These are phyloP conservation scores for Dichotomocladium elegans DNA, from an alignment of 371 early-diverging fungal genomes.

Conservation along the genomic window DNA sequence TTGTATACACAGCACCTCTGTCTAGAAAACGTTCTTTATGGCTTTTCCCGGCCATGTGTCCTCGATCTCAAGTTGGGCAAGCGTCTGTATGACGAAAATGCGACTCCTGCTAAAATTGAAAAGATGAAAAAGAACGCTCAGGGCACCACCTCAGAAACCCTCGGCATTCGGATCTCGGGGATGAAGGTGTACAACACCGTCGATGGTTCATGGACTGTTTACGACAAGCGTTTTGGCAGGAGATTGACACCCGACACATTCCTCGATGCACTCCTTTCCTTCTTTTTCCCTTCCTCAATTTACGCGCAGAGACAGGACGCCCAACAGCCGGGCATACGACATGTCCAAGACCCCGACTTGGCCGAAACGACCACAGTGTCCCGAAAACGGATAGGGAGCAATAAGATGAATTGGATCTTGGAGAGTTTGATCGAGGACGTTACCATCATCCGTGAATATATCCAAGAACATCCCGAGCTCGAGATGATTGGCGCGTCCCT, in stretches of 20 bases:
- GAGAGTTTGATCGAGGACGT: constrained; percentile 59
- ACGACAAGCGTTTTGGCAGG: constrained; percentile 43
- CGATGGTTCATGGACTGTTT: constrained; percentile 31
- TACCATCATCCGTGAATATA: constrained; percentile 45
- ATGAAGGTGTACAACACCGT: constrained; percentile 49
- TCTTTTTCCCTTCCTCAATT: constrained; percentile 39
- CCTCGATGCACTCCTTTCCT: constrained; percentile 40
- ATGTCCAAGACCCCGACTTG: neutral
- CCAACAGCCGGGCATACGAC: neutral
- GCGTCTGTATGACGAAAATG: constrained; percentile 58
- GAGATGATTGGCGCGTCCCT: constrained; percentile 65
- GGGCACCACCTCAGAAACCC: constrained; percentile 50
- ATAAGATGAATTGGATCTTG: constrained; percentile 53
- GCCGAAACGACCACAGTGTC: constrained; percentile 5
- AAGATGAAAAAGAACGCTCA: constrained; percentile 55
- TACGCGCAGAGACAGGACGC: constrained; percentile 19
- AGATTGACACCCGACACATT: constrained; percentile 37
- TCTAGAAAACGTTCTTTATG: constrained; percentile 69
- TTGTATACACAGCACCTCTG: constrained; percentile 50
- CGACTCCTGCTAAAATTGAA: constrained; percentile 57
- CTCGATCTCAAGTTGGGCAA: constrained; percentile 80
- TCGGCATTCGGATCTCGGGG: constrained; percentile 66
- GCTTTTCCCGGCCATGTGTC: constrained; percentile 67
- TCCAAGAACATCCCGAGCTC: constrained; percentile 41
- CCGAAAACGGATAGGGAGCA: constrained; percentile 6